Evolutionary conservation across 2,329 filamentous ascomycete species (phyloP).

Genomic region (Venturia oleaginea): DNA sequence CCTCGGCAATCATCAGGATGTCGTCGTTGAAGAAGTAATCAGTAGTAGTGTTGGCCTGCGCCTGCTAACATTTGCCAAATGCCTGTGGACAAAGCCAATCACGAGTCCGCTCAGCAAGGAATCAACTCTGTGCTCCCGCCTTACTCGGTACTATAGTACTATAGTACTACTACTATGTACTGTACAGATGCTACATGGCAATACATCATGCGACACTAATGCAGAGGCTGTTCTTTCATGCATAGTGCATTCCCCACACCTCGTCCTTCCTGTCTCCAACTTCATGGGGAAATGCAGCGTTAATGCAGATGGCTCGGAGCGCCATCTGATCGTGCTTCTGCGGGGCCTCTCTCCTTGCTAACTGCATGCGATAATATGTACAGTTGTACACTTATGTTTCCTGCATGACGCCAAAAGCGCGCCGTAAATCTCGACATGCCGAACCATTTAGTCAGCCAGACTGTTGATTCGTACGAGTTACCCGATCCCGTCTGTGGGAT

Average conservation of each 20-base stretch:
- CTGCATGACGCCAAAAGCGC: conserved; percentile 3
- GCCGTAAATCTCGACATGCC: background rate
- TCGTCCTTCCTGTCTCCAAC: background rate
- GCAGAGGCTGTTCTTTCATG: background rate
- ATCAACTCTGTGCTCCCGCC: background rate
- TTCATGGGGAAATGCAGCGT: background rate
- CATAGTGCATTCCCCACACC: background rate
- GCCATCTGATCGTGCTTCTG: background rate
- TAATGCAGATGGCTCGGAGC: background rate
- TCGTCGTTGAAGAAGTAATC: no score
- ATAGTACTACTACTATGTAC: no score
- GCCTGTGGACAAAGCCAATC: no score
- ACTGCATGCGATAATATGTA: no score
- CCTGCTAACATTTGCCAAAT: no score
- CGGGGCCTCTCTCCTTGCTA: background rate
- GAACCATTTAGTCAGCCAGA: background rate
- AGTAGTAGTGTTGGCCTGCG: no score
- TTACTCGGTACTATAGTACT: no score
- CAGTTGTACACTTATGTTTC: background rate
- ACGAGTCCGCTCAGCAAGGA: background rate
- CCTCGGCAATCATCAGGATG: no score
- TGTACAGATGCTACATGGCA: no score
- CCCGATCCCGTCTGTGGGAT: no score
- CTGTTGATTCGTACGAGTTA: no score
- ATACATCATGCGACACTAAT: background rate